Evolutionary conservation across 345 rosid genomes (phyloP), one percentile per base, ranked within the genome.

Genomic region (Aquilaria malaccensis): DNA sequence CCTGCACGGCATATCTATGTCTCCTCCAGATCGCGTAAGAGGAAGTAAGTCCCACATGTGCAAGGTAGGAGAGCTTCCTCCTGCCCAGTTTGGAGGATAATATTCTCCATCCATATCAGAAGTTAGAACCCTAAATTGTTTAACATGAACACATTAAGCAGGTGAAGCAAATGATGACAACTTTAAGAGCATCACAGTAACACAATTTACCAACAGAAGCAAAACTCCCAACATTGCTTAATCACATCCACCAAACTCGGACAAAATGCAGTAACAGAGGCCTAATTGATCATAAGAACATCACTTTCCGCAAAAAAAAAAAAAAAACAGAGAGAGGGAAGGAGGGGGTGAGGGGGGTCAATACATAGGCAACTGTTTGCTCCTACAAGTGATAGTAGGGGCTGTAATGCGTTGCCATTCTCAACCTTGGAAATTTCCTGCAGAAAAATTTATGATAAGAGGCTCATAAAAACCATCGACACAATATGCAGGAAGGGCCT

Each of bases 401-500:
- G 66, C 72, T 82, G 80, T 84, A 84, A 31, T 86, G 83, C 75
- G 76, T 79, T 45, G 95, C 72, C 81, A 79, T 69, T 64, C 90
- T 77, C 63, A 66, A 80, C 72, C 88, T 80, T 9, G 81, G 81
- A 55, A 76, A 63, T 69, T 87, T 87, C 76, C 95, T 87, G 86
- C 77, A 74, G 58, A 15, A 41, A 46, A 7, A 45, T 32, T 22
- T 22, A 22, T 22, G 22, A 22, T 22, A 22, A 22, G 2, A 51
- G 31, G 15, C 29, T 14, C 43, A 45, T n/a, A 30, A 22, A 10
- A 54, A 14, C 13, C n/a, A 30, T 15, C 9, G n/a, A 15, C n/a
- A 46, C 15, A 9, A 53, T 31, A 2, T 1, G 9, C 22, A 30
- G 55, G 31, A 32, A 37, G 0, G 45, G 56, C 60, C 47, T n/a